phyloP scores from a whole-genome alignment of 2,329 filamentous ascomycete species.

The Xylariaceae sp. region DNA sequence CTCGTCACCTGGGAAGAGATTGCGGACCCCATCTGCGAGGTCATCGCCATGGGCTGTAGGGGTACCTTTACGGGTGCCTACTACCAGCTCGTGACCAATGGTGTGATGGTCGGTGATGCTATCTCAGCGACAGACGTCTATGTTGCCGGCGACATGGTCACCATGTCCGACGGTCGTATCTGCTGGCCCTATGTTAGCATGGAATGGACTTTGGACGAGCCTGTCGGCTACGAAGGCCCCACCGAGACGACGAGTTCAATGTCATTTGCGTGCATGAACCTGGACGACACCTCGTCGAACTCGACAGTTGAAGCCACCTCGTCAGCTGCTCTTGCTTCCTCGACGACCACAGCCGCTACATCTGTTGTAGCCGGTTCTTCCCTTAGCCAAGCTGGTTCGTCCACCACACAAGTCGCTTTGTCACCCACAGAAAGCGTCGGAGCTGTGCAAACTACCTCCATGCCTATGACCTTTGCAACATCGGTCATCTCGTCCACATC shows the following conservation, averaged over 20 bases:
- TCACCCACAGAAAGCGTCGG: too few species aligned
- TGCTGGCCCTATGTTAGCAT: conserved; percentile 62
- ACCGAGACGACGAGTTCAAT: conserved; percentile 40
- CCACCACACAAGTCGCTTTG: too few species aligned
- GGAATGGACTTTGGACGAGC: conserved; percentile 46
- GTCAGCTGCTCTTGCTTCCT: conserved; percentile 2
- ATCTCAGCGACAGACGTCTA: conserved; percentile 52
- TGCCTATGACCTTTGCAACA: too few species aligned
- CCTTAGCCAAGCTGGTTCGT: too few species aligned
- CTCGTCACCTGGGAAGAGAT: conserved; percentile 63
- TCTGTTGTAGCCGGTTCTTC: too few species aligned
- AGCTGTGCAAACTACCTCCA: too few species aligned
- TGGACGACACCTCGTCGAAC: conserved; percentile 7
- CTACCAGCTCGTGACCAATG: conserved; percentile 56
- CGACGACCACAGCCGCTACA: too few species aligned
- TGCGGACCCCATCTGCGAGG: conserved; percentile 51
- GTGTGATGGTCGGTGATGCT: conserved; percentile 49
- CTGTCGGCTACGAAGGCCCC: conserved; percentile 21
- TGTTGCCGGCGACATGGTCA: conserved; percentile 62
- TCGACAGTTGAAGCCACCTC: background rate
- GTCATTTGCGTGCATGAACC: conserved; percentile 50
- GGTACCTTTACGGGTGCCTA: conserved; percentile 58
- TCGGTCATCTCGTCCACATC: too few species aligned
- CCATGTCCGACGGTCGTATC: conserved; percentile 54
- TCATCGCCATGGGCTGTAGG: conserved; percentile 57